Evolutionary conservation across 2,329 filamentous ascomycete species (phyloP), one percentile per base, ranked within the genome.

Genomic region (Hymenoscyphus albidus): DNA sequence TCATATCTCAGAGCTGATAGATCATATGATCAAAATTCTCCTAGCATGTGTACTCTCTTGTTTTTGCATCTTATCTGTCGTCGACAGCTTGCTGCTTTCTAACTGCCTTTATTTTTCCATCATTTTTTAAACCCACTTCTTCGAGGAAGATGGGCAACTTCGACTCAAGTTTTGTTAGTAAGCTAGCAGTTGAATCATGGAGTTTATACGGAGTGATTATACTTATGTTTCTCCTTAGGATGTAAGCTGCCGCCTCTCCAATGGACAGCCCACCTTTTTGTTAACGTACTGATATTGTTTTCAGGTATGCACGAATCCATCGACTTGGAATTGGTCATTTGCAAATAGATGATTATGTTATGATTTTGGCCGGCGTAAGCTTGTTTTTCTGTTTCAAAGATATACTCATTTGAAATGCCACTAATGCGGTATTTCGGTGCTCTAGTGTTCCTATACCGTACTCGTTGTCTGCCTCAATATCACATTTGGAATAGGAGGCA

Each of bases 391-490:
- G 16, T 18, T 9, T 48, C 1, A 18, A 3, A 27, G 27, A 27
- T 27, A 9, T 22, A 2, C 9, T n/a, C 18, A 16, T 48, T 7
- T 48, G n/a, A 22, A 9, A 9, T 3, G 44, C 18, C 10, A 48
- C 44, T 48, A 9, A 48, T 18, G 1, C 16, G 3, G 10, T 48
- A 5, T 10, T 14, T 48, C 7, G 44, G 44, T 3, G 18, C 10
- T 48, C n/a, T 59, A 74, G 69, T 61, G 71, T 12, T 74, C 75
- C 51, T 81, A 80, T 65, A 80, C 78, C 0, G 71, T 73, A 4
- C 71, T 81, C 9, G 73, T 80, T 1, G 74, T 79, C 16, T 77
- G 75, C 63, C 66, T 80, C 61, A 80, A 80, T 64, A 68, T 75
- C n/a, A 78, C 79, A 42, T 74, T 74, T 16, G 65, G 67, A 2